Conservation (phyloP, 352 stramenopile species). For the Peronosclerospora sorghi region DNA sequence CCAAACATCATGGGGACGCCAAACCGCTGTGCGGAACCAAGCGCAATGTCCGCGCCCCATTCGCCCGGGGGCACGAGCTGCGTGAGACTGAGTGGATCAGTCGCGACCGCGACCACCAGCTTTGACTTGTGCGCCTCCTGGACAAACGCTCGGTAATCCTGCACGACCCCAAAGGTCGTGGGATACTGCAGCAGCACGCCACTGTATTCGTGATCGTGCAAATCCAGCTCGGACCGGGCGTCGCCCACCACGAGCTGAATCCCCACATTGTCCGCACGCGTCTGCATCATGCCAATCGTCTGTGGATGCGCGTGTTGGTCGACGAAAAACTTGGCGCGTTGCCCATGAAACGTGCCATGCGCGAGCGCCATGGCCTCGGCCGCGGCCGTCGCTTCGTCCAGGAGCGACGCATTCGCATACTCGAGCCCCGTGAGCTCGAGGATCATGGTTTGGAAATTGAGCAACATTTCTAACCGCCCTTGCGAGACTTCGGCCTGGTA, state of each 20-base stretch:
- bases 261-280: constrained; percentile 81
- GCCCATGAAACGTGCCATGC: constrained; percentile 88
- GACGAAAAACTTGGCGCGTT: constrained; percentile 95
- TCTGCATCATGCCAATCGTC: constrained; percentile 90
- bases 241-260: constrained; percentile 92
- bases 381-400: constrained; percentile 98
- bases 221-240: constrained; percentile 49
- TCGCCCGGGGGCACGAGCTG: constrained; percentile 90
- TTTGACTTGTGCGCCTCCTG: constrained; percentile 71
- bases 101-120: constrained; percentile 92
- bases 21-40: constrained; percentile 97
- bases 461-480: constrained; percentile 96
- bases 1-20: constrained; percentile 99
- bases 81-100: constrained; percentile 93
- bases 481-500: constrained; percentile 99
- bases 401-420: constrained; percentile 94
- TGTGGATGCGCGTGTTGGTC: constrained; percentile 86
- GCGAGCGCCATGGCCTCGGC: constrained; percentile 97
- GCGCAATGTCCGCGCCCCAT: constrained; percentile 95
- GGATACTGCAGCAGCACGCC: constrained; percentile 98
- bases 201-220: constrained; percentile 87
- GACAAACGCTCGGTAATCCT: constrained; percentile 89
- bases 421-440: constrained; percentile 93
- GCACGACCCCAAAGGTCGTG: constrained; percentile 93
- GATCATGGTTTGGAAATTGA: constrained; percentile 99